Conservation (phyloP, 305 asterid species). For the Solanum hybrid region DNA sequence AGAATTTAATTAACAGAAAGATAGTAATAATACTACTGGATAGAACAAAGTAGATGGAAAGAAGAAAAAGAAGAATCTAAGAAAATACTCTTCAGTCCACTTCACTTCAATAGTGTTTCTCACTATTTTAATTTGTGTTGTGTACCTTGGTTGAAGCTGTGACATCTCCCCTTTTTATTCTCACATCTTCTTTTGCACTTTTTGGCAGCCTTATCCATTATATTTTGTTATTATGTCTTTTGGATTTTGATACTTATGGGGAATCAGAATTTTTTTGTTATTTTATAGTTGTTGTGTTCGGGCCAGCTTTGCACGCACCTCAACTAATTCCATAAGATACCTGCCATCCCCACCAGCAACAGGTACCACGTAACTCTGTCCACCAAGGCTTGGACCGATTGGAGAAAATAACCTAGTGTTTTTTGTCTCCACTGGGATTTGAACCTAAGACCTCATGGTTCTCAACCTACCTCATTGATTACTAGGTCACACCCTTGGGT, state of each 20-base stretch:
- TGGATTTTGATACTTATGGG: not conserved
- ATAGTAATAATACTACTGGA: not conserved
- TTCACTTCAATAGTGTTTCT: not conserved
- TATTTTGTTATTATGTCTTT: not conserved
- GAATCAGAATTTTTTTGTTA: not conserved
- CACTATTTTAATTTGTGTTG: not conserved
- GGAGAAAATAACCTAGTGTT: not conserved
- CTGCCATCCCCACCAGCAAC: not conserved
- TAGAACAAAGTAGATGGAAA: not conserved
- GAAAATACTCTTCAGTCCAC: not conserved
- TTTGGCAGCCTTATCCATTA: not conserved
- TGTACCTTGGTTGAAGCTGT: not conserved
- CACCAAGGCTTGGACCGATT: not conserved
- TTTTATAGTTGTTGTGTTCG: no score
- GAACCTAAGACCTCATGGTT: not conserved
- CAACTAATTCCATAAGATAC: not conserved
- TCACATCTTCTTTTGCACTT: not conserved
- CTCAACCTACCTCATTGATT: not conserved
- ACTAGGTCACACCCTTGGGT: not conserved
- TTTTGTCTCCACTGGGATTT: not conserved
- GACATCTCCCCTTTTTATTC: not conserved
- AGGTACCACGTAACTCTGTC: not conserved
- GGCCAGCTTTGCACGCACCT: not conserved
- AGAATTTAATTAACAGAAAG: not conserved
- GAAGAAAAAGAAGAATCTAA: not conserved